These are phyloP conservation scores for Chaetomiaceae sp. DNA, from an alignment of 2,329 filamentous ascomycete species.

Conservation along the genomic window DNA sequence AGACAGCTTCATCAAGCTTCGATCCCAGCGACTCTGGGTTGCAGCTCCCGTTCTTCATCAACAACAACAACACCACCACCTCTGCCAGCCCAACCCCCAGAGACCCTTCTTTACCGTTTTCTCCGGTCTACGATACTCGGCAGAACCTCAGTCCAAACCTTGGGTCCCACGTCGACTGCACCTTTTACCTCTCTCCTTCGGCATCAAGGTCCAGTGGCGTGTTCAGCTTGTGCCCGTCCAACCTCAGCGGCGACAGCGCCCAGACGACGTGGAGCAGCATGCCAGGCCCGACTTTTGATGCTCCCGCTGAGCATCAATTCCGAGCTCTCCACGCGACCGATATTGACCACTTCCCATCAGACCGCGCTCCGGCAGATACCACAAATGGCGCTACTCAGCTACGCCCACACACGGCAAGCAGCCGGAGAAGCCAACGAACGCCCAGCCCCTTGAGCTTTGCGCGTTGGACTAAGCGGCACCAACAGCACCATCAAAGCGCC, in stretches of 20 bases:
- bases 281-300: slow-evolving; percentile 22
- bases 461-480: slow-evolving; percentile 25
- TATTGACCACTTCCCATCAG: slow-evolving; percentile 13
- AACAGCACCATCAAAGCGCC: slow-evolving; percentile 21
- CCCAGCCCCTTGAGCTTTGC: slow-evolving; percentile 23
- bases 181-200: slow-evolving; percentile 26
- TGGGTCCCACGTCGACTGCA: slow-evolving; percentile 12
- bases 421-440: slow-evolving; percentile 19
- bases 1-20: slow-evolving; percentile 13
- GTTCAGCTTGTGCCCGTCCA: slow-evolving; percentile 15
- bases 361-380: slow-evolving; percentile 7
- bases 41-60: slow-evolving; percentile 23
- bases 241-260: slow-evolving; percentile 4
- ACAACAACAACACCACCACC: no score
- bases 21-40: no score
- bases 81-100: slow-evolving; percentile 4
- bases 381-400: slow-evolving; percentile 9
- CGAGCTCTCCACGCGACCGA: slow-evolving; percentile 6
- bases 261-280: slow-evolving; percentile 20
- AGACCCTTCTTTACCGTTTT: not conserved
- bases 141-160: not conserved
- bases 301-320: slow-evolving; percentile 11
- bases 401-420: slow-evolving; percentile 21
- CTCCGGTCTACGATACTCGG: not conserved
- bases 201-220: slow-evolving; percentile 22